Percentiles rank a stretch among this genome's conserved stretches.
phyloP scores from a whole-genome alignment of 768 basidiomycete genomes.

The Myochromella boudieri region DNA sequence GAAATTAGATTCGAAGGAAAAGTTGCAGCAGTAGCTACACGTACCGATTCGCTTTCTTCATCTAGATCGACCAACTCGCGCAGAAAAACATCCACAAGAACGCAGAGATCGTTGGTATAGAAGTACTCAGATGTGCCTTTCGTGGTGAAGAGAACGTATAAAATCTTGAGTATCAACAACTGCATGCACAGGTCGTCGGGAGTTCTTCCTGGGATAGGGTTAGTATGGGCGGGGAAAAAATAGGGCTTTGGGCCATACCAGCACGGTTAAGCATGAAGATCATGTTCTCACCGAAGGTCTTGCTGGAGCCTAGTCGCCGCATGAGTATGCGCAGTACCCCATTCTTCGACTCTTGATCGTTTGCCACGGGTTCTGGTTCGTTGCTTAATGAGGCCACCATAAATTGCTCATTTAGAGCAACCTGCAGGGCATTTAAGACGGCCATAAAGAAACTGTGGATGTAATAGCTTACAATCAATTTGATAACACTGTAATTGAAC shows the following conservation, averaged over 20 bases:
- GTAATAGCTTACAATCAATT: conserved; percentile 71
- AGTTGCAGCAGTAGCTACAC: conserved; percentile 25
- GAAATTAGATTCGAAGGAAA: background rate
- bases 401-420: conserved; percentile 95
- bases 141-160: conserved; percentile 94
- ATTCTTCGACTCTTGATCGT: conserved; percentile 52
- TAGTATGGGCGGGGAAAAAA: background rate
- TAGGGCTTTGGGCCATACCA: conserved; percentile 47
- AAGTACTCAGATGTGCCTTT: conserved; percentile 93
- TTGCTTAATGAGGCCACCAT: conserved; percentile 79
- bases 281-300: conserved; percentile 97
- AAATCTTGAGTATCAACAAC: conserved; percentile 87
- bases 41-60: conserved; percentile 89
- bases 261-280: conserved; percentile 99
- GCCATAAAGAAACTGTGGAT: background rate
- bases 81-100: conserved; percentile 97
- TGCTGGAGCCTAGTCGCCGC: conserved; percentile 80
- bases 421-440: conserved; percentile 40
- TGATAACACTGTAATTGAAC: conserved; percentile 95
- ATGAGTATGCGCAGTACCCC: conserved; percentile 82
- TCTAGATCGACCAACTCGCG: conserved; percentile 90
- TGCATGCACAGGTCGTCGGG: conserved; percentile 95
- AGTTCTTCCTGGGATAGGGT: conserved; percentile 59
- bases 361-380: conserved; percentile 23
- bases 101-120: conserved; percentile 95